Evolutionary conservation across 148 eudicot genomes (phyloP).

Genomic region (Rhododendron henanense): DNA sequence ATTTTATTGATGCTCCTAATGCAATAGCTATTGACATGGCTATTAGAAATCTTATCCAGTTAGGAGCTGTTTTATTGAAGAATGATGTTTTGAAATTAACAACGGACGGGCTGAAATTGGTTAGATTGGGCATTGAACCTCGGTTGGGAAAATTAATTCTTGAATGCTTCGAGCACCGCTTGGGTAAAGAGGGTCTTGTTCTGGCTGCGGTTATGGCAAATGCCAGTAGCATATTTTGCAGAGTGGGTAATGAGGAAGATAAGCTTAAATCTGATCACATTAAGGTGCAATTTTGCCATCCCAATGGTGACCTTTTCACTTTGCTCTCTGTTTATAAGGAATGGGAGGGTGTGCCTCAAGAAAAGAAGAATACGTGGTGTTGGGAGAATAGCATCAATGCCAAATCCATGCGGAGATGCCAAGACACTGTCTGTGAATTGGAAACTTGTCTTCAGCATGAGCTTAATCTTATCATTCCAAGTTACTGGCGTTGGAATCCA

Average conservation of each 20-base stretch:
- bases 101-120: conserved; percentile 48
- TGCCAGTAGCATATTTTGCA: conserved; percentile 77
- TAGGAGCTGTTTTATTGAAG: conserved; percentile 64
- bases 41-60: conserved; percentile 63
- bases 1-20: conserved; percentile 83
- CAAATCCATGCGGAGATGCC: conserved; percentile 86
- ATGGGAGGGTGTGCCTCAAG: conserved; percentile 59
- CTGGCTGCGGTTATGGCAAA: conserved; percentile 96
- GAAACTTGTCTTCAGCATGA: conserved; percentile 67
- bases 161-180: conserved; percentile 34
- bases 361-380: conserved; percentile 65
- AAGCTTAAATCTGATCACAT: conserved; percentile 79
- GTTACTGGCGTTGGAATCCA: conserved; percentile 76
- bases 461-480: conserved; percentile 59
- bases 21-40: conserved; percentile 75
- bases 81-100: conserved; percentile 51
- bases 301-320: conserved; percentile 81
- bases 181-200: conserved; percentile 84
- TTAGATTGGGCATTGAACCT: conserved; percentile 87
- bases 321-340: conserved; percentile 76
- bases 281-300: conserved; percentile 85
- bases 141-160: conserved; percentile 79
- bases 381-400: conserved; percentile 94
- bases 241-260: conserved; percentile 71
- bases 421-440: conserved; percentile 60